These are phyloP conservation scores for Tylopilus sp. DNA, from an alignment of 768 basidiomycete genomes.

Conservation along the genomic window DNA sequence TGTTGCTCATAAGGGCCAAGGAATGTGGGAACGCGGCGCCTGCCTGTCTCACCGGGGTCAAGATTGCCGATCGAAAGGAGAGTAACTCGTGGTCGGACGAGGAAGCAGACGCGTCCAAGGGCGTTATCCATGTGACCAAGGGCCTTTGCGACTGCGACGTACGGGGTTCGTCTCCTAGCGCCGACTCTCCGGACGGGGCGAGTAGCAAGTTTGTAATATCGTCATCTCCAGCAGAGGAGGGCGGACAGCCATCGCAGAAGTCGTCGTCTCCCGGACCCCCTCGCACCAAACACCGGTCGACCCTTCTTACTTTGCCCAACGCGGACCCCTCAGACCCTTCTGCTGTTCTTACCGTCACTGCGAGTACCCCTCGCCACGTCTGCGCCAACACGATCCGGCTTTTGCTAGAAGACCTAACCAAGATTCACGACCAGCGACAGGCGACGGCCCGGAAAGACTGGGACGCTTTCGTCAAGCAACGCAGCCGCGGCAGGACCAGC, in stretches of 20 bases:
- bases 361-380: conserved; percentile 66
- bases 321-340: conserved; percentile 25
- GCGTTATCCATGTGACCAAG: conserved; percentile 37
- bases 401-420: conserved; percentile 73
- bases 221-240: conserved; percentile 18
- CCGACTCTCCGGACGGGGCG: conserved; percentile 8
- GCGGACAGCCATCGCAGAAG: conserved; percentile 25
- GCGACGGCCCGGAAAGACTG: conserved; percentile 68
- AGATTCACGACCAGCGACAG: conserved; percentile 82
- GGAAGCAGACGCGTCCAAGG: conserved; percentile 40
- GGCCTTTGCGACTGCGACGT: conserved; percentile 42
- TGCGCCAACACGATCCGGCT: conserved; percentile 71
- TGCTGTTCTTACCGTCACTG: conserved; percentile 57
- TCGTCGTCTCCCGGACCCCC: conserved; percentile 49
- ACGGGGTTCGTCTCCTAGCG: conserved; percentile 8
- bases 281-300: conserved; percentile 43
- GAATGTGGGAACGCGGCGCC: conserved; percentile 75
- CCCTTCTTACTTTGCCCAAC: conserved; percentile 31
- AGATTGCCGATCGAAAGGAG: conserved; percentile 80
- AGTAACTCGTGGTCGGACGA: conserved; percentile 76
- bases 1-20: conserved; percentile 68
- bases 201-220: conserved; percentile 10
- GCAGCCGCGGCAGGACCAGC: conserved; percentile 45
- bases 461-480: conserved; percentile 81
- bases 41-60: conserved; percentile 82